A percentile compares a stretch with the other conserved stretches of the same genome.
Conservation (phyloP, 495 filamentous ascomycete genomes). For the Pyrenula massariospora region DNA sequence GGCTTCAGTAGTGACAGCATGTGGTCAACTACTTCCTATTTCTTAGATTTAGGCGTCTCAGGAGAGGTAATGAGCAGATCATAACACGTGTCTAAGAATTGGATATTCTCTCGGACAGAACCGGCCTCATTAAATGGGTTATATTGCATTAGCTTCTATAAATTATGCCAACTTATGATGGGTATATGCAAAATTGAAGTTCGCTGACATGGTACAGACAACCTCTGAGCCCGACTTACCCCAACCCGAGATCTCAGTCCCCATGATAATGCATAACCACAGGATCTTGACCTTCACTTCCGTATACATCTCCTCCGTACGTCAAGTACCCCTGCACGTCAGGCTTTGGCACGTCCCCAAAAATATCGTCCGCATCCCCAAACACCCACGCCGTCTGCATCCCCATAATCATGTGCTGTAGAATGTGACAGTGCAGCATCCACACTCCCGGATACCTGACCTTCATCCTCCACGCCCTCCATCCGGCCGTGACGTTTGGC, state of each 20-base stretch:
- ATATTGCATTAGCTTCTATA: too few relatives aligned
- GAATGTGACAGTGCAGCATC: conserved; percentile 54
- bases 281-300: conserved; percentile 26
- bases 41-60: too few relatives aligned
- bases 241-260: neutral
- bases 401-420: conserved; percentile 44
- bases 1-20: too few relatives aligned
- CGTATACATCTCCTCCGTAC: conserved; percentile 38
- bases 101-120: too few relatives aligned
- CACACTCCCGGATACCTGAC: conserved; percentile 43
- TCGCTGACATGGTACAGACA: neutral
- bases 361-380: conserved; percentile 30
- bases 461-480: conserved; percentile 46
- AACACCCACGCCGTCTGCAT: conserved; percentile 44
- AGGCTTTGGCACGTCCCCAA: conserved; percentile 18
- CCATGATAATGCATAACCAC: conserved; percentile 11
- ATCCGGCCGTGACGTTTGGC: conserved; percentile 32
- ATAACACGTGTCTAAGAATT: too few relatives aligned
- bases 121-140: too few relatives aligned
- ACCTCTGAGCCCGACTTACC: neutral
- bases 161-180: too few relatives aligned
- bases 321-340: conserved; percentile 33
- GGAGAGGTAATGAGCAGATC: too few relatives aligned
- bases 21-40: too few relatives aligned
- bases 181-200: neutral